phyloP scores from a whole-genome alignment of 495 filamentous ascomycete species.

The Cetradonia linearis region DNA sequence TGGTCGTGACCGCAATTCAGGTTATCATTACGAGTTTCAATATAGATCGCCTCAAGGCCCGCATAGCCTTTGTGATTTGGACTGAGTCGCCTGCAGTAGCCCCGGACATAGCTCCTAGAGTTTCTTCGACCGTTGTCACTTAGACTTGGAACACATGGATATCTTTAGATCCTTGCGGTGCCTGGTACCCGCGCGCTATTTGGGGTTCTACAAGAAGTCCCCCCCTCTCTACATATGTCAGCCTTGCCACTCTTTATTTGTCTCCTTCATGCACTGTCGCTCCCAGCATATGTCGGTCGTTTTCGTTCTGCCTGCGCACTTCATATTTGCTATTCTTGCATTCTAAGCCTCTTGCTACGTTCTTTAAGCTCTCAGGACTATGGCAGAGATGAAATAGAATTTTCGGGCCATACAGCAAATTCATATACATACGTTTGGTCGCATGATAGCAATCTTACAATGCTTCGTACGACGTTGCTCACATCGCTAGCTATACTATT shows the following conservation, averaged over 20 bases:
- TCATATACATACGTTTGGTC: no score
- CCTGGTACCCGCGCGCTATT: background rate
- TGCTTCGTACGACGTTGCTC: background rate
- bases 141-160: background rate
- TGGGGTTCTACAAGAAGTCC: background rate
- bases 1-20: background rate
- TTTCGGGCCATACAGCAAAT: no score
- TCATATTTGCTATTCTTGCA: background rate
- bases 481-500: background rate
- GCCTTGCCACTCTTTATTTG: background rate
- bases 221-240: background rate
- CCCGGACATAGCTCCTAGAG: conserved; percentile 1
- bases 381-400: no score
- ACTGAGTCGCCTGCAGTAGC: background rate
- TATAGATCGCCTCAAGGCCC: background rate
- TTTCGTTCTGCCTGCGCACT: background rate
- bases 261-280: background rate
- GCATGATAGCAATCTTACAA: conserved; percentile 8
- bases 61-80: background rate
- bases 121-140: background rate
- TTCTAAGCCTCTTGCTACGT: background rate
- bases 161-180: background rate
- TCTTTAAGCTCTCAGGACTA: conserved; percentile 2
- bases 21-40: background rate
- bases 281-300: conserved; percentile 1